phyloP scores from a whole-genome alignment of 2,329 filamentous ascomycete genomes.

The Diaporthe ilicicola region DNA sequence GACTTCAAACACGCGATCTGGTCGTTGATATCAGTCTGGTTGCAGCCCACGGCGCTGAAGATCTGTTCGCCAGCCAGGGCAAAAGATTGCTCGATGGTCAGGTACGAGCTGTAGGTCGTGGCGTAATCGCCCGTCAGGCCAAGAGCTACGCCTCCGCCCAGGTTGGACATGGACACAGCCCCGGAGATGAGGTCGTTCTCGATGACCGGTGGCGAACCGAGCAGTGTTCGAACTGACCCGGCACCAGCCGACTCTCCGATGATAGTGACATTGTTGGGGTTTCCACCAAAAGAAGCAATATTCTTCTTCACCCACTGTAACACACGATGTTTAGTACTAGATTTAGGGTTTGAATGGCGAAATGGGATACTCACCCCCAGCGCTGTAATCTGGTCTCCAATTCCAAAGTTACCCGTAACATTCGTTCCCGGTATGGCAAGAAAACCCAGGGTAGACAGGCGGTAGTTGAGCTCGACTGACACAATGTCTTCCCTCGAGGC shows the following conservation, averaged over 20 bases:
- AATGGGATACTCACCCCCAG: constrained; percentile 43
- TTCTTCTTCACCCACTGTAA: constrained; percentile 27
- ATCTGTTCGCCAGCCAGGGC: constrained; percentile 56
- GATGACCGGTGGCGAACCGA: constrained; percentile 57
- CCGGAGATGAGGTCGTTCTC: constrained; percentile 51
- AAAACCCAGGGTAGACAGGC: constrained; percentile 58
- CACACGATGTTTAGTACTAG: neutral
- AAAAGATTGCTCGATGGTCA: constrained; percentile 59
- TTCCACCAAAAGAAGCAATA: constrained; percentile 27
- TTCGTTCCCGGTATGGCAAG: constrained; percentile 59
- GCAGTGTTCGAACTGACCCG: constrained; percentile 56
- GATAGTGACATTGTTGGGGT: constrained; percentile 28
- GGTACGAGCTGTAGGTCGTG: constrained; percentile 62
- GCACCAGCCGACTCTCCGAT: constrained; percentile 52
- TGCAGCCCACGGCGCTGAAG: constrained; percentile 57
- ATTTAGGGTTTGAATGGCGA: neutral
- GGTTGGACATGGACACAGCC: constrained; percentile 58
- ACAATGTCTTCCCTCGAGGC: constrained; percentile 60
- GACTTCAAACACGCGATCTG: constrained; percentile 57
- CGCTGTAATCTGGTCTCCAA: constrained; percentile 59
- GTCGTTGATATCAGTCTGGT: constrained; percentile 46
- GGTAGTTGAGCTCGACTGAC: constrained; percentile 58
- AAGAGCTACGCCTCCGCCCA: constrained; percentile 59
- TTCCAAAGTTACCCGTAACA: constrained; percentile 60
- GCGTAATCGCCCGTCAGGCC: constrained; percentile 57